Base-by-base conservation (phyloP, 2,329 filamentous ascomycete genomes). In the Exophiala xenobiotica region DNA sequence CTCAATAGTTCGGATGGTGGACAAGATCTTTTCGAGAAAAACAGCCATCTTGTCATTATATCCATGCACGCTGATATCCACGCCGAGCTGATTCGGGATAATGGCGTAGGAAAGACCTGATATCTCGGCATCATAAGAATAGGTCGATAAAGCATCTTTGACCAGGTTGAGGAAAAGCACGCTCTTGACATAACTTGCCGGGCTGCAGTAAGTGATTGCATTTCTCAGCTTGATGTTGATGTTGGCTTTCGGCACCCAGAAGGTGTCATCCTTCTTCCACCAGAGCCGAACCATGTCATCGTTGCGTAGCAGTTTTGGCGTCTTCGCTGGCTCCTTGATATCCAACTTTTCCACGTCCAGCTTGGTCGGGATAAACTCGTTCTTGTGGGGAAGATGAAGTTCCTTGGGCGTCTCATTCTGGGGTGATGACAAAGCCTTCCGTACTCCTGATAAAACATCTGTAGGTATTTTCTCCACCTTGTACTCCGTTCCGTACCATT, bases 241-340 rank as follows among this genome's bases (percentile, higher is more conserved):
- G 53, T 90, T 93, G 3, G 89, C 93, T 69, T 95, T 96, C 6
- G 93, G 93, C 7, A 97, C 93, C 91, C 92, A 97, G 70, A 97
- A 99, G 0, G 86, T 90, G 63, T 99, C 93, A 64, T 99, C 93
- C 72, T 97, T 97, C 76, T 99, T 99, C 77, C 85, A 96, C 93
- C 93, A 99, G 2, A 89, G 86, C 23, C 91, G 84, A 1, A 88
- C 84, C 26, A 83, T 74, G 4, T 85, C 78, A 60, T 96, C 92
- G 62, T 95, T 90, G 60, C 91, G 85, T 56, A 99, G 86, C 19
- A 99, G 77, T 54, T 85, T 86, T 0, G 93, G 93, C 0, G 83
- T 77, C 49, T 87, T 79, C 0, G 85, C 76, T 1, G 90, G 87
- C 61, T 88, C 81, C 20, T 82, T 77, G n/a, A 93, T 80, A 27